These are phyloP conservation scores for Alternaria panax DNA, from an alignment of 2,329 filamentous ascomycete genomes.

Conservation along the genomic window DNA sequence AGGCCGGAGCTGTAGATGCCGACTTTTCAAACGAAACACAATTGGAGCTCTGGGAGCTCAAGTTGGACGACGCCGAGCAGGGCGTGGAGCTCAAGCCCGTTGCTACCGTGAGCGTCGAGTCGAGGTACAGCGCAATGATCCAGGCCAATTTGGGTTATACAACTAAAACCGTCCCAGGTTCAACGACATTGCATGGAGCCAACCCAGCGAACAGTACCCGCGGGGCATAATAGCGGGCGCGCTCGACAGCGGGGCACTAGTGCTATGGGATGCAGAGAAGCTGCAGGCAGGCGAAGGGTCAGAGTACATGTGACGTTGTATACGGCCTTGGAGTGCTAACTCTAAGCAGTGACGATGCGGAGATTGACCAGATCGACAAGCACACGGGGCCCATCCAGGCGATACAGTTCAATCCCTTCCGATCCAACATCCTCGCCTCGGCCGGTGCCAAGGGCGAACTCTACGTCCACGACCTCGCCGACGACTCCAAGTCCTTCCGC, in stretches of 20 bases:
- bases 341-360: conserved; percentile 71
- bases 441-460: conserved; percentile 95
- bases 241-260: conserved; percentile 90
- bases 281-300: conserved; percentile 62
- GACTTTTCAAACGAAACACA: conserved; percentile 98
- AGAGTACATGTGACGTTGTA: conserved; percentile 47
- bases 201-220: conserved; percentile 77
- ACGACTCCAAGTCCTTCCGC: conserved; percentile 85
- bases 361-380: conserved; percentile 85
- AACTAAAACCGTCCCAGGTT: conserved; percentile 68
- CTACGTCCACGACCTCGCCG: conserved; percentile 93
- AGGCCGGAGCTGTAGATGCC: conserved; percentile 92
- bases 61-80: conserved; percentile 76
- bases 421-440: conserved; percentile 88
- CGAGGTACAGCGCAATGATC: conserved; percentile 68
- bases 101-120: conserved; percentile 84
- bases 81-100: conserved; percentile 85
- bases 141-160: not conserved
- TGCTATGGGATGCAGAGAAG: conserved; percentile 89
- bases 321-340: conserved; percentile 53
- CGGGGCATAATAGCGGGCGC: conserved; percentile 93
- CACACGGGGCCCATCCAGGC: conserved; percentile 93
- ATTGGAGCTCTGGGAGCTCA: conserved; percentile 94
- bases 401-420: conserved; percentile 93
- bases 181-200: conserved; percentile 95